Evolutionary conservation across 2,329 filamentous ascomycete species (phyloP).

Genomic region (Diatrype stigma): DNA sequence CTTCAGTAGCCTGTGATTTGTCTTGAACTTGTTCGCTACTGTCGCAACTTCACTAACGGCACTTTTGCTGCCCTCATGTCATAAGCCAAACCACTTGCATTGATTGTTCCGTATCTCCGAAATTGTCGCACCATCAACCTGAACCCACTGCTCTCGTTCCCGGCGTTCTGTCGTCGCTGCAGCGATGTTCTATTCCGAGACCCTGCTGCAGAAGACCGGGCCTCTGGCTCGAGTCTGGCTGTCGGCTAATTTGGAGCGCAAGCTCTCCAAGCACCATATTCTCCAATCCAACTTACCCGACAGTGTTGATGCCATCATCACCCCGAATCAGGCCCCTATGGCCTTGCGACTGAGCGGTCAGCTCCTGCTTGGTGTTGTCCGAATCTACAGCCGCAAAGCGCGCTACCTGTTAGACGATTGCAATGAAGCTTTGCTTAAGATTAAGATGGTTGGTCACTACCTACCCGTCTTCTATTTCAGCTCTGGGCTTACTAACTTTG

Average conservation of each 20-base stretch:
- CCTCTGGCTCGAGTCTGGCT: slow-evolving; percentile 97
- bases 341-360: slow-evolving; percentile 91
- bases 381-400: slow-evolving; percentile 96
- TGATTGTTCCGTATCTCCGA: slow-evolving; percentile 4
- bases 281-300: slow-evolving; percentile 91
- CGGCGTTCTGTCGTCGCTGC: slow-evolving; percentile 22
- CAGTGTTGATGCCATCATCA: slow-evolving; percentile 93
- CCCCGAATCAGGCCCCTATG: slow-evolving; percentile 88
- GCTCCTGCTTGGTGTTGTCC: slow-evolving; percentile 88
- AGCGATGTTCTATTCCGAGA: slow-evolving; percentile 96
- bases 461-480: background rate
- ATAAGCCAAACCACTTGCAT: slow-evolving; percentile 7
- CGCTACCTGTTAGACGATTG: slow-evolving; percentile 95
- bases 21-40: slow-evolving; percentile 6
- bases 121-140: slow-evolving; percentile 10
- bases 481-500: slow-evolving; percentile 27
- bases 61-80: slow-evolving; percentile 13
- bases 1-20: background rate
- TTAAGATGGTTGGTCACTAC: slow-evolving; percentile 73
- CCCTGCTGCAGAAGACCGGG: slow-evolving; percentile 92
- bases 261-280: slow-evolving; percentile 95
- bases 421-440: slow-evolving; percentile 95
- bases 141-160: slow-evolving; percentile 12
- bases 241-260: slow-evolving; percentile 96
- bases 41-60: slow-evolving; percentile 8